Evolutionary conservation across 495 filamentous ascomycete species (phyloP).

Genomic region (Tricharina praecox): DNA sequence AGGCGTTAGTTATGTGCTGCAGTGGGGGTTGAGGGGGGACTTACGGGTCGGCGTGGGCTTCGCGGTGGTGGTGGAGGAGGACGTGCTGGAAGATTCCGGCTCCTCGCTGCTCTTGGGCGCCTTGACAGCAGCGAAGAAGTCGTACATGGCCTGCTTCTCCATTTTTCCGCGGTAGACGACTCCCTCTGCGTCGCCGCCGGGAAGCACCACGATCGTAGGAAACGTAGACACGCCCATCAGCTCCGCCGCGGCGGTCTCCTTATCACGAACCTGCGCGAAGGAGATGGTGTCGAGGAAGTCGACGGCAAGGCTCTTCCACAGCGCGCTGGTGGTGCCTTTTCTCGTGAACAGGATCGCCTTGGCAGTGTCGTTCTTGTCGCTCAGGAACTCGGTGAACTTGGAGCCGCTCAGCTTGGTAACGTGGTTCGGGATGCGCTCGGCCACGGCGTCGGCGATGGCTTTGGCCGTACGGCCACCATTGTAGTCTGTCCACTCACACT

Average conservation of each 20-base stretch:
- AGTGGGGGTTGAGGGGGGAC: slow-evolving; percentile 11
- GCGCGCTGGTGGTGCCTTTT: slow-evolving; percentile 69
- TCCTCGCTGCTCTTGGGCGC: slow-evolving; percentile 41
- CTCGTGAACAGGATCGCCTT: slow-evolving; percentile 92
- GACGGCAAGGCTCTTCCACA: slow-evolving; percentile 71
- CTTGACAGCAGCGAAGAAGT: slow-evolving; percentile 62
- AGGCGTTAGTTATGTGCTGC: too few species aligned
- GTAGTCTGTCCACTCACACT: slow-evolving; percentile 72
- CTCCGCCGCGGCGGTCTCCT: slow-evolving; percentile 53
- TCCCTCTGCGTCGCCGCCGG: slow-evolving; percentile 49
- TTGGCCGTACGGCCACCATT: slow-evolving; percentile 65
- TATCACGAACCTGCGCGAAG: slow-evolving; percentile 73
- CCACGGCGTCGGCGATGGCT: slow-evolving; percentile 72
- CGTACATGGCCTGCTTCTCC: slow-evolving; percentile 65
- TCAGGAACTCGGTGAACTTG: slow-evolving; percentile 59
- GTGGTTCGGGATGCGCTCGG: slow-evolving; percentile 76
- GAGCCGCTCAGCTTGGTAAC: slow-evolving; percentile 68
- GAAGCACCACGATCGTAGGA: slow-evolving; percentile 66
- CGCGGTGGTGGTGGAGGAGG: slow-evolving; percentile 7
- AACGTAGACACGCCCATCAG: slow-evolving; percentile 61
- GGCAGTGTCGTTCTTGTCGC: slow-evolving; percentile 50
- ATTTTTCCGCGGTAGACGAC: slow-evolving; percentile 69
- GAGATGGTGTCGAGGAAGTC: slow-evolving; percentile 74
- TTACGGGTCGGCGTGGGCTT: slow-evolving; percentile 12
- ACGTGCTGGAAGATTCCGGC: slow-evolving; percentile 5